A percentile compares a stretch with the other conserved stretches of the same genome.
phyloP scores from a whole-genome alignment of 441 rosid species.

The Brassica balearica region DNA sequence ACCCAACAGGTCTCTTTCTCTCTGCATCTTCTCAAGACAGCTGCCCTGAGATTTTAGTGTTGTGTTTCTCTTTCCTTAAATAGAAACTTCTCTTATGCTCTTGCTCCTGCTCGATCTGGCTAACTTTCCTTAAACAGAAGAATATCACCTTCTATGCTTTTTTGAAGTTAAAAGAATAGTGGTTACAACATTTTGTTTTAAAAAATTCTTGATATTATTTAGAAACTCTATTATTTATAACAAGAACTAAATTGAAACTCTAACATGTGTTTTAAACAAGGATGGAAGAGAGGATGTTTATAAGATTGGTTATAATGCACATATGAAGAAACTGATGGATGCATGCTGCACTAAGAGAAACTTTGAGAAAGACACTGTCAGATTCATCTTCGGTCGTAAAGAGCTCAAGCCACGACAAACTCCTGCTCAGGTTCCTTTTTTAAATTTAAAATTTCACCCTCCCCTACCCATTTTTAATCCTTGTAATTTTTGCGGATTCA shows the following conservation, averaged over 20 bases:
- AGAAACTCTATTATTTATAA: too few species aligned
- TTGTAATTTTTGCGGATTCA: neutral
- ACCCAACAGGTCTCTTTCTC: constrained; percentile 37
- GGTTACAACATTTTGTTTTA: neutral
- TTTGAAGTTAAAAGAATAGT: neutral
- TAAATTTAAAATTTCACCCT: neutral
- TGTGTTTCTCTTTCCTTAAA: constrained; percentile 7
- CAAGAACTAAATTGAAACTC: neutral
- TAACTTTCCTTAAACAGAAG: neutral
- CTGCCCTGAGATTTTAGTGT: neutral
- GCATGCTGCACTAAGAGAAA: constrained; percentile 32
- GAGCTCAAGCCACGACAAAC: constrained; percentile 23
- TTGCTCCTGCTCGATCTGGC: constrained; percentile 2
- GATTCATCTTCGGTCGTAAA: constrained; percentile 17
- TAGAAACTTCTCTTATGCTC: neutral
- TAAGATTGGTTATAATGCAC: constrained; percentile 11
- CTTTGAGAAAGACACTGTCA: neutral
- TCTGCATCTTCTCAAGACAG: constrained; percentile 3
- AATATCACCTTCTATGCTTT: neutral
- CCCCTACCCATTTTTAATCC: neutral
- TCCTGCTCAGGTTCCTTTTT: constrained; percentile 33
- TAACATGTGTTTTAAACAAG: neutral
- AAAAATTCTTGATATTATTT: neutral
- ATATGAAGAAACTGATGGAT: constrained; percentile 30
- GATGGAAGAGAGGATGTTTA: constrained; percentile 33